Conservation (phyloP, 2,329 filamentous ascomycete genomes). For the Colletotrichum sp. region DNA sequence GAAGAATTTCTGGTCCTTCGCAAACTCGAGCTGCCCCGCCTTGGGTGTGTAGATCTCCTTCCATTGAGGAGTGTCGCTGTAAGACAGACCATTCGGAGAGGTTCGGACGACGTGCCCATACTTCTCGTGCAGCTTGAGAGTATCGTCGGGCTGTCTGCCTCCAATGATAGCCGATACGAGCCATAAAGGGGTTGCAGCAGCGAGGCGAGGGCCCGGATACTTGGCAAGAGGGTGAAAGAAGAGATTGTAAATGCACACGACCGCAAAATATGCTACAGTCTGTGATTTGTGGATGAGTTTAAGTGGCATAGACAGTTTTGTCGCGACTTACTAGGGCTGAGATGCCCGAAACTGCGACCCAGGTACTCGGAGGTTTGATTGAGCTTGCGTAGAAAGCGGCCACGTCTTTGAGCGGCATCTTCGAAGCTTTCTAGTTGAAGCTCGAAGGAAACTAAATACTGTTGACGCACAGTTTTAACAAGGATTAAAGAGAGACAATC, state of each 20-base stretch:
- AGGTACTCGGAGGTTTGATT: not conserved
- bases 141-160: constrained; percentile 25
- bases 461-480: not conserved
- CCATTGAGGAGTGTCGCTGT: constrained; percentile 37
- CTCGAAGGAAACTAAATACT: not conserved
- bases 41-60: constrained; percentile 43
- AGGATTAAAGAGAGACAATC: too few relatives aligned
- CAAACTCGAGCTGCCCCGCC: constrained; percentile 1
- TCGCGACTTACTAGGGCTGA: not conserved
- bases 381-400: not conserved
- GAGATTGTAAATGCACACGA: constrained; percentile 29
- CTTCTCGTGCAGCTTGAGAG: constrained; percentile 35
- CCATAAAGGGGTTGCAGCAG: constrained; percentile 7
- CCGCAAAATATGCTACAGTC: not conserved
- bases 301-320: not conserved
- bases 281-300: not conserved
- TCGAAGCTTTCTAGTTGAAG: not conserved
- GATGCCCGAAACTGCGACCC: not conserved
- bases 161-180: not conserved
- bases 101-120: constrained; percentile 52
- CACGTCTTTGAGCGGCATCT: not conserved
- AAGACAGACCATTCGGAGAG: constrained; percentile 50
- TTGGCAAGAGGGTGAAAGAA: constrained; percentile 34
- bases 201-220: constrained; percentile 30
- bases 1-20: not conserved